Conservation (phyloP, 1,139 yeast species). For the Saccharomyces hybrid region DNA sequence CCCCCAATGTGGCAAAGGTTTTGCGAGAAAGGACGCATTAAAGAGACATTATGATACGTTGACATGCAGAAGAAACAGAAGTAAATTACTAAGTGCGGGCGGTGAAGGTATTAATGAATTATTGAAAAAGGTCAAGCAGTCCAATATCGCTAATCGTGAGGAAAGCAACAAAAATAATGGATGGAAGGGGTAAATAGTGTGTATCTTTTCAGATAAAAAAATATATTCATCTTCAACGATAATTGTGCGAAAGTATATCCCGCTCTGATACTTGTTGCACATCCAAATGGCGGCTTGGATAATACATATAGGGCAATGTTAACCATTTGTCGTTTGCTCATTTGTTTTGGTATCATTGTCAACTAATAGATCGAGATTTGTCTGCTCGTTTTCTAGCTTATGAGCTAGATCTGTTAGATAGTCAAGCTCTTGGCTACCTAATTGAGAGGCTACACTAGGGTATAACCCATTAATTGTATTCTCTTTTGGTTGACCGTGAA, state of each 20-base stretch:
- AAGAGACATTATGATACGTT: conserved; percentile 65
- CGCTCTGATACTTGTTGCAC: conserved; percentile 52
- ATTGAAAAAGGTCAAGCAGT: conserved; percentile 17
- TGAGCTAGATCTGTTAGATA: conserved; percentile 87
- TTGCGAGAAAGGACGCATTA: conserved; percentile 74
- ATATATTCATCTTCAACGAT: conserved; percentile 63
- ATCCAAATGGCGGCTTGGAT: no score
- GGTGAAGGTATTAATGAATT: conserved; percentile 21
- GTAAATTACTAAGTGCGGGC: conserved; percentile 32
- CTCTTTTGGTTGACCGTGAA: conserved; percentile 94
- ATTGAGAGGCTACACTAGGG: conserved; percentile 93
- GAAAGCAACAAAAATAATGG: neutral
- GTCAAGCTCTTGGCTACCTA: conserved; percentile 93
- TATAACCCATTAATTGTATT: conserved; percentile 88
- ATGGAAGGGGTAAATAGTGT: neutral
- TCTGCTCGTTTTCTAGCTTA: conserved; percentile 58
- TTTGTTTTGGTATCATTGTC: conserved; percentile 50
- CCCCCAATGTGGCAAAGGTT: conserved; percentile 67
- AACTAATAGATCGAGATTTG: conserved; percentile 28
- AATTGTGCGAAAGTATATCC: conserved; percentile 4
- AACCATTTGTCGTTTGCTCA: no score
- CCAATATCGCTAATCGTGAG: neutral
- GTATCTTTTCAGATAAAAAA: neutral
- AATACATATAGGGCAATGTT: no score
- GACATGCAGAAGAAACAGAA: conserved; percentile 62